Evolutionary conservation across 1,139 yeast species (phyloP).

Genomic region (Nematodospora anomalae): DNA sequence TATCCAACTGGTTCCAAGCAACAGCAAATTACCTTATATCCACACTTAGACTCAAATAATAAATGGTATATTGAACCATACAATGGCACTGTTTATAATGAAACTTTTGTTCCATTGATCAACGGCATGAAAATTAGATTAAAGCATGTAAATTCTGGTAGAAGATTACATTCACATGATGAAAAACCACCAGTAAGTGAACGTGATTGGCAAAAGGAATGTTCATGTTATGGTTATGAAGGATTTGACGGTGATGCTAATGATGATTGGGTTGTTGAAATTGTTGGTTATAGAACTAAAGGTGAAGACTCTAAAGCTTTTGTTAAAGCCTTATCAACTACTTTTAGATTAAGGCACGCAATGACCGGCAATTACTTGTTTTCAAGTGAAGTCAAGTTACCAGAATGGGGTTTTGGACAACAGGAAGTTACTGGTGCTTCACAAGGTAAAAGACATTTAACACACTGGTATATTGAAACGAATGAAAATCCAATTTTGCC

Average conservation of each 20-base stretch:
- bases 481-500: slow-evolving; percentile 49
- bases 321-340: slow-evolving; percentile 77
- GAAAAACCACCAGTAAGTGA: slow-evolving; percentile 91
- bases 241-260: slow-evolving; percentile 95
- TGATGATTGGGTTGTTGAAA: slow-evolving; percentile 91
- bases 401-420: slow-evolving; percentile 92
- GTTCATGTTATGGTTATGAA: slow-evolving; percentile 83
- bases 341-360: slow-evolving; percentile 85
- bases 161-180: slow-evolving; percentile 95
- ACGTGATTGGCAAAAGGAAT: slow-evolving; percentile 96
- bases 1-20: slow-evolving; percentile 94
- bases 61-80: slow-evolving; percentile 79
- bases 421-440: slow-evolving; percentile 94
- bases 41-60: slow-evolving; percentile 88
- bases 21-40: slow-evolving; percentile 91
- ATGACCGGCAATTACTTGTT: slow-evolving; percentile 88
- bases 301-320: slow-evolving; percentile 59
- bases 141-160: slow-evolving; percentile 62
- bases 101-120: slow-evolving; percentile 58
- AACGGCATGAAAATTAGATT: slow-evolving; percentile 84
- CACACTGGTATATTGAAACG: slow-evolving; percentile 87
- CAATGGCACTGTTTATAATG: slow-evolving; percentile 47
- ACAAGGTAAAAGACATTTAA: slow-evolving; percentile 71
- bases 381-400: slow-evolving; percentile 82
- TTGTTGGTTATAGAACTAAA: slow-evolving; percentile 59